These are phyloP conservation scores for Pyropia yezoensis DNA, from an alignment of 23 red algal species.

Conservation along the genomic window DNA sequence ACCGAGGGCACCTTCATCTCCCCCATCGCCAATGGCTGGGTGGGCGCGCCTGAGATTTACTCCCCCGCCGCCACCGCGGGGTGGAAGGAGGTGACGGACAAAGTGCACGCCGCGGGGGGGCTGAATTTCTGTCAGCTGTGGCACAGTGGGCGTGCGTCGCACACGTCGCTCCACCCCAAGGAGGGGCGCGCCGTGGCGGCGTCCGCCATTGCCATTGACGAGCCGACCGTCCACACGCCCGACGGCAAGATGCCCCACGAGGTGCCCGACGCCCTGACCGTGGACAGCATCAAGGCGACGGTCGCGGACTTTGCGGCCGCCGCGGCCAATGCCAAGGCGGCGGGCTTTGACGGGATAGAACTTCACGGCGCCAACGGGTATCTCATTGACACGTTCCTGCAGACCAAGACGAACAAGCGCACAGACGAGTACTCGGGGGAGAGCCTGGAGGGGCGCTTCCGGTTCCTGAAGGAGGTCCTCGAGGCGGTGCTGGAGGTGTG, in stretches of 20 bases:
- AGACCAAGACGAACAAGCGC: slow-evolving; percentile 42
- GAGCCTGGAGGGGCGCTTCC: slow-evolving; percentile 39
- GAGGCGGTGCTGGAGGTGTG: slow-evolving; percentile 37
- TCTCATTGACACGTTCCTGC: slow-evolving; percentile 71
- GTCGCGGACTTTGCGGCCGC: slow-evolving; percentile 49
- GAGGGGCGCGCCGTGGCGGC: slow-evolving; percentile 30
- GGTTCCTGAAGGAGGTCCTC: slow-evolving; percentile 44
- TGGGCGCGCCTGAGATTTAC: slow-evolving; percentile 47
- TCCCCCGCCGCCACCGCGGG: slow-evolving; percentile 16
- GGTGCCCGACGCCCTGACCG: slow-evolving; percentile 41
- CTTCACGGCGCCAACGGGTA: slow-evolving; percentile 70
- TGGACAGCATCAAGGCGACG: slow-evolving; percentile 37
- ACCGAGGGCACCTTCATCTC: slow-evolving; percentile 70
- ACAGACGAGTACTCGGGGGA: slow-evolving; percentile 67
- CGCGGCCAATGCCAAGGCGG: slow-evolving; percentile 37
- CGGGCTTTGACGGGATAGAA: slow-evolving; percentile 81
- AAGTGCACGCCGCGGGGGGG: slow-evolving; percentile 49
- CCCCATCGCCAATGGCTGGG: slow-evolving; percentile 34
- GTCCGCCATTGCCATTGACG: slow-evolving; percentile 15
- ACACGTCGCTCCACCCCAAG: slow-evolving; percentile 29
- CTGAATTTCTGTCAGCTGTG: slow-evolving; percentile 73
- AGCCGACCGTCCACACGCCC: no score
- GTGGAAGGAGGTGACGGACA: slow-evolving; percentile 46
- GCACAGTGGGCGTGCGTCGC: slow-evolving; percentile 54
- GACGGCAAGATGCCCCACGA: slow-evolving; percentile 27